These are phyloP conservation scores for Verticillium isaacii DNA, from an alignment of 2,329 filamentous ascomycete genomes.

Conservation along the genomic window DNA sequence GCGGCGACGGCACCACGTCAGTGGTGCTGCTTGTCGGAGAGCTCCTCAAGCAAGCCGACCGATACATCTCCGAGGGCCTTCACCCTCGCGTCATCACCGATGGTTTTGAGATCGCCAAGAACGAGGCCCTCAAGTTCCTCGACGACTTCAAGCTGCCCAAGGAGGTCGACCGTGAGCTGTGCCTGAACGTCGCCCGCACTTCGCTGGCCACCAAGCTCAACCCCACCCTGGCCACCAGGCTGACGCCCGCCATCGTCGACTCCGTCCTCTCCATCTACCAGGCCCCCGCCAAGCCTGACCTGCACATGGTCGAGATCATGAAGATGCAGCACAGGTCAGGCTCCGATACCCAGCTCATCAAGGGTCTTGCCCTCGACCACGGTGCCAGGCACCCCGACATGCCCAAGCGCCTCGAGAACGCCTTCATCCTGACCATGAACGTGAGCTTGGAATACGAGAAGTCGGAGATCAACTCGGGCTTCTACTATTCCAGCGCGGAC, in stretches of 20 bases:
- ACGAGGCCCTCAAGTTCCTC: slow-evolving; percentile 89
- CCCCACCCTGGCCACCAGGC: slow-evolving; percentile 77
- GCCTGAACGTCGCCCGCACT: slow-evolving; percentile 88
- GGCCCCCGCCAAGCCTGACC: slow-evolving; percentile 82
- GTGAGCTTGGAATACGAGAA: slow-evolving; percentile 98
- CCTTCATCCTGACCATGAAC: slow-evolving; percentile 90
- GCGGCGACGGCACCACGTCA: slow-evolving; percentile 94
- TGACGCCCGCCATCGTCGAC: slow-evolving; percentile 94
- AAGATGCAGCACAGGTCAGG: slow-evolving; percentile 99
- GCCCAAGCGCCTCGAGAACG: slow-evolving; percentile 94
- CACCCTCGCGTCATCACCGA: slow-evolving; percentile 96
- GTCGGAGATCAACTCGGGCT: slow-evolving; percentile 97
- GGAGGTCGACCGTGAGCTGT: slow-evolving; percentile 87
- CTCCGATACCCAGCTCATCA: slow-evolving; percentile 92
- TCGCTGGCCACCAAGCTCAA: slow-evolving; percentile 96
- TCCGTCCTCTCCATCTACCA: slow-evolving; percentile 93
- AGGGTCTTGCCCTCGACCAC: slow-evolving; percentile 88
- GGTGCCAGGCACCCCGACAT: slow-evolving; percentile 96
- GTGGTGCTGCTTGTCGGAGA: slow-evolving; percentile 94
- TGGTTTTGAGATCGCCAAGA: slow-evolving; percentile 95
- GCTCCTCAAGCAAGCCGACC: slow-evolving; percentile 93
- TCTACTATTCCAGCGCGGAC: slow-evolving; percentile 97
- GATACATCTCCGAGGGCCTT: slow-evolving; percentile 93
- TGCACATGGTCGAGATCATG: slow-evolving; percentile 99
- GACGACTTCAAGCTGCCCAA: slow-evolving; percentile 87